These are phyloP conservation scores for Mollisiaceae sp. DNA, from an alignment of 2,329 filamentous ascomycete genomes.

Conservation along the genomic window DNA sequence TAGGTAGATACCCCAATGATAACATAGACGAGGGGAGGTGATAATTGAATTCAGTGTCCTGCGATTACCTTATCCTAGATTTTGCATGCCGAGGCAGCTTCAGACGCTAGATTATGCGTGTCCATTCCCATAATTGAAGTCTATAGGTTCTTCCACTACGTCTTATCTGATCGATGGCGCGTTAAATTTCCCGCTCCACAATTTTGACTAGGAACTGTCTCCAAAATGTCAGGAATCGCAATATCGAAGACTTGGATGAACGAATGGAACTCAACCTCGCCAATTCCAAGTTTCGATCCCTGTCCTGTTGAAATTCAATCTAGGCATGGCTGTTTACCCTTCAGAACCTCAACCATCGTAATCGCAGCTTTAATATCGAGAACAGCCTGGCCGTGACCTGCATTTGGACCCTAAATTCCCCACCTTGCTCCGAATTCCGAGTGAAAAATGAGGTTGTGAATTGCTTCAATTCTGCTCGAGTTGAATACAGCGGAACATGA, in stretches of 20 bases:
- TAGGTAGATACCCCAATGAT: not conserved
- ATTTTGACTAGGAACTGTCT: no score
- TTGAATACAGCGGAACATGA: not conserved
- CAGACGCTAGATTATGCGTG: no score
- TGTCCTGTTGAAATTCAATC: not conserved
- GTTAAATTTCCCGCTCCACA: no score
- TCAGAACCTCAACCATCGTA: not conserved
- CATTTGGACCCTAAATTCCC: not conserved
- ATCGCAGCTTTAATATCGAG: not conserved
- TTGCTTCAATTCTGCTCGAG: not conserved
- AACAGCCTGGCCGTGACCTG: not conserved
- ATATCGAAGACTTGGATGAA: no score
- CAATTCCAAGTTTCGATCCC: constrained; percentile 4
- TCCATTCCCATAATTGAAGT: no score
- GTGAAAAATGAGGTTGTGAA: not conserved
- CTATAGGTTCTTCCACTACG: no score
- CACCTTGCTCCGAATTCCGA: not conserved
- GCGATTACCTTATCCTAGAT: no score
- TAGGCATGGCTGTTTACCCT: not conserved
- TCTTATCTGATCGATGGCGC: no score
- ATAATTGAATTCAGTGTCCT: not conserved
- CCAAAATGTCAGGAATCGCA: no score
- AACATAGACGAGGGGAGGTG: not conserved
- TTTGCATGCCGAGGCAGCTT: no score
- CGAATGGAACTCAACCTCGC: no score